phyloP scores from a whole-genome alignment of 2,329 filamentous ascomycete genomes.

The Lithohypha guttulata region DNA sequence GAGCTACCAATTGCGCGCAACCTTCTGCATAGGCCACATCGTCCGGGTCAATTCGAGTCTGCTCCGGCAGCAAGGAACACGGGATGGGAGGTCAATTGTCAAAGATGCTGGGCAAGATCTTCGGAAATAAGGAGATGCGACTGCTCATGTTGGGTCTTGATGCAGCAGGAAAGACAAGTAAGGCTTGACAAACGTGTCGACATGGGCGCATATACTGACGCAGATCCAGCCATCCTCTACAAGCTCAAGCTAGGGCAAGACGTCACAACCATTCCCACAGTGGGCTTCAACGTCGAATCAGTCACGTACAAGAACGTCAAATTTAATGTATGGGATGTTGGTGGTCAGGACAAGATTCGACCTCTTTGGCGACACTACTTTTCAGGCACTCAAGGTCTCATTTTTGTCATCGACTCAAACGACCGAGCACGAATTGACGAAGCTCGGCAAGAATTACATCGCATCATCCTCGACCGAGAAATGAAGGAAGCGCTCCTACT shows the following conservation, averaged over 20 bases:
- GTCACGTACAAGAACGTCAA: constrained; percentile 99
- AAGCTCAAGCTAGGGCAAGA: constrained; percentile 98
- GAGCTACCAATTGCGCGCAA: background rate
- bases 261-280: constrained; percentile 94
- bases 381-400: constrained; percentile 98
- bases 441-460: constrained; percentile 89
- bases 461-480: constrained; percentile 98
- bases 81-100: constrained; percentile 88
- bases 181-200: constrained; percentile 19
- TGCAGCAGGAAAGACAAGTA: constrained; percentile 91
- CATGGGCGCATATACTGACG: background rate
- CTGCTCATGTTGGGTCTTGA: constrained; percentile 96
- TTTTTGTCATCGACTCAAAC: constrained; percentile 99
- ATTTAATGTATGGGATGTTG: constrained; percentile 99
- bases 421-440: constrained; percentile 97
- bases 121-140: constrained; percentile 98
- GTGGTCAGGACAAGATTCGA: constrained; percentile 99
- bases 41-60: constrained; percentile 1
- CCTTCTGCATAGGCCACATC: background rate
- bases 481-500: constrained; percentile 92
- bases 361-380: constrained; percentile 99
- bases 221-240: constrained; percentile 71
- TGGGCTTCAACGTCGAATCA: constrained; percentile 99
- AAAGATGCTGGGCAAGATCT: constrained; percentile 97
- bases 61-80: constrained; percentile 10